Evolutionary conservation across 345 rosid species (phyloP).

Genomic region (Aquilaria malaccensis): DNA sequence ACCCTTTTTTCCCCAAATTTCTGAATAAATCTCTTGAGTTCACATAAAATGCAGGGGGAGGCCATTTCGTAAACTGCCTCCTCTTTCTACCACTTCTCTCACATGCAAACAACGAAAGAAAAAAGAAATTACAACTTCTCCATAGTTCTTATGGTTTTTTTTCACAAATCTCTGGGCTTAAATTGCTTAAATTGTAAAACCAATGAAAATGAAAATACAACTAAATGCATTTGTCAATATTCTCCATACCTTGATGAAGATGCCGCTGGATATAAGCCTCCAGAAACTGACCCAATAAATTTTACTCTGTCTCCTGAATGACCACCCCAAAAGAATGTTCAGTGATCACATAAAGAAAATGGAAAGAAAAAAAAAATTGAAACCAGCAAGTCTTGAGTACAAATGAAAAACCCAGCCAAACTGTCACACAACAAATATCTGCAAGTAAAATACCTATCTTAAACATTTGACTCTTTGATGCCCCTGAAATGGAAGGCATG

Average conservation of each 20-base stretch:
- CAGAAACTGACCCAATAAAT: constrained; percentile 36
- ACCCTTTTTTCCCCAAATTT: no score
- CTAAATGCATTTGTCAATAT: no score
- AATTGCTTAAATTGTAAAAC: no score
- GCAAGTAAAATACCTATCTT: constrained; percentile 48
- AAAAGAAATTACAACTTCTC: no score
- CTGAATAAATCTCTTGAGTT: no score
- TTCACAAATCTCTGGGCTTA: no score
- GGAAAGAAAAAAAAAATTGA: not conserved
- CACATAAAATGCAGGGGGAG: no score
- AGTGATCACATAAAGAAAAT: not conserved
- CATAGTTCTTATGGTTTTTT: no score
- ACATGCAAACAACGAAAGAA: no score
- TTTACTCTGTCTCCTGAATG: constrained; percentile 74
- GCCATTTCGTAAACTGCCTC: no score
- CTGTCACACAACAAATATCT: constrained; percentile 2
- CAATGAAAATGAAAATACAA: no score
- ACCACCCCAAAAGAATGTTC: constrained; percentile 3
- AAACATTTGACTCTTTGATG: constrained; percentile 43
- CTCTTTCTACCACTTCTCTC: no score
- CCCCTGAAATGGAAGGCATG: constrained; percentile 39
- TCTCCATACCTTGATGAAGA: constrained; percentile 49
- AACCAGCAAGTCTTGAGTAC: not conserved
- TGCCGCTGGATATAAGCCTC: constrained; percentile 38
- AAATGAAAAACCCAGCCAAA: not conserved